These are phyloP conservation scores for Cyclaneusma minus DNA, from an alignment of 2,329 filamentous ascomycete genomes.

Conservation along the genomic window DNA sequence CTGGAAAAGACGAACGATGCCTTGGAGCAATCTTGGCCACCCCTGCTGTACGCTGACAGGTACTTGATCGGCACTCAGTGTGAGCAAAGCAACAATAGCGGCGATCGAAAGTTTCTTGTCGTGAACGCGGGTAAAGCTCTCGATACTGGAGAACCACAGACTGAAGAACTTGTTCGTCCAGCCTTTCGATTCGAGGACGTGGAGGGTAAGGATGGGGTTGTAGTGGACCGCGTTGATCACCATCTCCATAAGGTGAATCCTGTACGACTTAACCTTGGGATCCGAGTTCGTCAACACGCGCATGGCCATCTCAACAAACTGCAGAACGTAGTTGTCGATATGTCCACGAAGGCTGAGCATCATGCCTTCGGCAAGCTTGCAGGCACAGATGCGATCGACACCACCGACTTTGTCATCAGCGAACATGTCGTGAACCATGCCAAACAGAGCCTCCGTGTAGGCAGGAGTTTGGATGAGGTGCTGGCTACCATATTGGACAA, in stretches of 20 bases:
- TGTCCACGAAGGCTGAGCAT: conserved; percentile 88
- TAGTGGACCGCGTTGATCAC: conserved; percentile 98
- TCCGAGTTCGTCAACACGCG: conserved; percentile 59
- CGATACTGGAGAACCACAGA: conserved; percentile 93
- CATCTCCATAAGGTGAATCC: conserved; percentile 96
- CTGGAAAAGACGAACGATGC: conserved; percentile 82
- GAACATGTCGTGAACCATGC: conserved; percentile 95
- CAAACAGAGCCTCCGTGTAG: conserved; percentile 76
- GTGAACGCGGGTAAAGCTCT: conserved; percentile 82
- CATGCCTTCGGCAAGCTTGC: conserved; percentile 91
- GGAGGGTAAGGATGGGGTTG: conserved; percentile 72
- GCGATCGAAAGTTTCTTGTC: conserved; percentile 98
- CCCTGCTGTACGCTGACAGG: conserved; percentile 87
- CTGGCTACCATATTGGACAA: conserved; percentile 78
- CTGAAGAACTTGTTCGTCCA: conserved; percentile 99
- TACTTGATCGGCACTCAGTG: conserved; percentile 64
- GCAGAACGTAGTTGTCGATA: conserved; percentile 75
- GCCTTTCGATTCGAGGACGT: conserved; percentile 74
- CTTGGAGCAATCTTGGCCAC: conserved; percentile 82
- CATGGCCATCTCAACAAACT: conserved; percentile 84
- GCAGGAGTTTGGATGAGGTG: conserved; percentile 69
- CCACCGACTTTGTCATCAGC: conserved; percentile 81
- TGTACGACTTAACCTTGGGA: conserved; percentile 80
- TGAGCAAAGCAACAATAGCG: conserved; percentile 75
- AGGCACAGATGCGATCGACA: conserved; percentile 90